A percentile compares a stretch with the other conserved stretches of the same genome.
These are phyloP conservation scores for Pulveroboletus frians DNA, from an alignment of 768 basidiomycete species.

Conservation along the genomic window DNA sequence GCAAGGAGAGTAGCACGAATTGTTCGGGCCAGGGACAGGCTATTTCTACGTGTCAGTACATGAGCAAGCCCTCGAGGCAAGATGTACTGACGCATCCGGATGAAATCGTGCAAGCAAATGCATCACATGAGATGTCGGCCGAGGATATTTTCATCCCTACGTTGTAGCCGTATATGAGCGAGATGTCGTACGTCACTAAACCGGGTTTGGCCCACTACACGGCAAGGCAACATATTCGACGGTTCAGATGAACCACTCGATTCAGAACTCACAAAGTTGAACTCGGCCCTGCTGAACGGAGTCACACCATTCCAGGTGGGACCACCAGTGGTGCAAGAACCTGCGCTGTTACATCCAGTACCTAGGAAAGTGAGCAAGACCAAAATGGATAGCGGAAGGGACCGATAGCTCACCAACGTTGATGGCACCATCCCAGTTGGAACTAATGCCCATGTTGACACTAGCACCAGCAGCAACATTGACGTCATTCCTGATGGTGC, in stretches of 20 bases:
- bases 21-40: constrained; percentile 27
- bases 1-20: constrained; percentile 27
- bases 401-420: constrained; percentile 22
- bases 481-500: constrained; percentile 25
- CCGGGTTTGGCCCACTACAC: constrained; percentile 22
- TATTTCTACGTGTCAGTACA: constrained; percentile 6
- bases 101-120: constrained; percentile 28
- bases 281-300: constrained; percentile 31
- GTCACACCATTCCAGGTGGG: constrained; percentile 28
- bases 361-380: constrained; percentile 17
- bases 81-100: constrained; percentile 27
- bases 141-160: constrained; percentile 33
- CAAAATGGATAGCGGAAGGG: not conserved
- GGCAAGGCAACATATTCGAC: not conserved
- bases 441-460: constrained; percentile 27
- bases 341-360: constrained; percentile 24
- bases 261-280: constrained; percentile 25
- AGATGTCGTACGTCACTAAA: constrained; percentile 30
- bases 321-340: constrained; percentile 27
- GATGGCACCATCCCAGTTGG: constrained; percentile 29
- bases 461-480: constrained; percentile 20
- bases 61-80: not conserved
- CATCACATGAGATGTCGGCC: constrained; percentile 20
- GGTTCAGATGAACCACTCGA: not conserved
- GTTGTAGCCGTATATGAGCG: constrained; percentile 32